These are phyloP conservation scores for Pestalotiopsis sp. DNA, from an alignment of 2,329 filamentous ascomycete species.

Conservation along the genomic window DNA sequence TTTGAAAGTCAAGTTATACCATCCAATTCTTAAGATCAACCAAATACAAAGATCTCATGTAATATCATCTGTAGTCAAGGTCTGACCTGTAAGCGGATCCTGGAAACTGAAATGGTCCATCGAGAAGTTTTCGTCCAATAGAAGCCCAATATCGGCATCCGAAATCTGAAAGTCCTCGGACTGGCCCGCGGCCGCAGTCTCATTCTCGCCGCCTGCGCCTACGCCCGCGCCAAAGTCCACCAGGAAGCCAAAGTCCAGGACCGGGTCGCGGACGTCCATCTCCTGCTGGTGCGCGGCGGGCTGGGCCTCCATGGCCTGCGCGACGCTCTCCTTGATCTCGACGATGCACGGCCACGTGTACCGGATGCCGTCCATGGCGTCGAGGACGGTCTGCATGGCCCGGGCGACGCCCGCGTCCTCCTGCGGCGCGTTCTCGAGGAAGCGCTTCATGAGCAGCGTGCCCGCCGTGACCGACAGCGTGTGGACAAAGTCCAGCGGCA, in stretches of 20 bases:
- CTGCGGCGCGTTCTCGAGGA: slow-evolving; percentile 42
- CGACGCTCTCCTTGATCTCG: slow-evolving; percentile 41
- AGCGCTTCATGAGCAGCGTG: slow-evolving; percentile 48
- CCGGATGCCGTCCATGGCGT: slow-evolving; percentile 55
- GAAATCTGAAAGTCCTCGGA: slow-evolving; percentile 12
- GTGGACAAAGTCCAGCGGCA: slow-evolving; percentile 38
- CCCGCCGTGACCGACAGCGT: slow-evolving; percentile 48
- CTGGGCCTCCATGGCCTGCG: slow-evolving; percentile 19
- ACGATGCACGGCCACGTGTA: slow-evolving; percentile 49
- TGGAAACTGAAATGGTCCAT: slow-evolving; percentile 10
- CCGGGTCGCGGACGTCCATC: slow-evolving; percentile 18
- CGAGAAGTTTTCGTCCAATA: slow-evolving; percentile 14
- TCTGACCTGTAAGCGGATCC: background rate
- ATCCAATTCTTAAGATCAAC: background rate
- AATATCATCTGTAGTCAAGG: background rate
- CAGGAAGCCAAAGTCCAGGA: slow-evolving; percentile 28
- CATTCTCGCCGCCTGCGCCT: background rate
- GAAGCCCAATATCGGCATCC: slow-evolving; percentile 13
- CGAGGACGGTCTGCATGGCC: slow-evolving; percentile 50
- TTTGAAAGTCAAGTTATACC: background rate
- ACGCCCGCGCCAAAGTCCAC: slow-evolving; percentile 12
- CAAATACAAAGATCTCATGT: background rate
- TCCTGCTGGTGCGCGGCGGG: slow-evolving; percentile 11
- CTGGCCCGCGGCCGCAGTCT: background rate
- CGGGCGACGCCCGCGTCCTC: slow-evolving; percentile 49